Evolutionary conservation across 805 yeast species (phyloP).

Genomic region (Wickerhamomyces bisporus): DNA sequence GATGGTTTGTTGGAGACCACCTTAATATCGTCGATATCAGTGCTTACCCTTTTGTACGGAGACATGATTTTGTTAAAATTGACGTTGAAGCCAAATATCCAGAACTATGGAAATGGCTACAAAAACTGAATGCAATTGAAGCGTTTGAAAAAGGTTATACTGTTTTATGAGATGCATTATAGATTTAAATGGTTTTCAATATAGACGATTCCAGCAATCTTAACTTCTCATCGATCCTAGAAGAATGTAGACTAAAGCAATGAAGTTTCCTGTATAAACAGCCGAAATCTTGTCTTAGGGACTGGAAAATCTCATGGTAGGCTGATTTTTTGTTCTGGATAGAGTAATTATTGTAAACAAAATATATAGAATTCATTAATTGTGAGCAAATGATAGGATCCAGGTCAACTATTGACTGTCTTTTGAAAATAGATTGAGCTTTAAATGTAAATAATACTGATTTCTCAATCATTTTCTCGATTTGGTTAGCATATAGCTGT

Average conservation of each 20-base stretch:
- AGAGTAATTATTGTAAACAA: neutral
- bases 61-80: too few species aligned
- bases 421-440: neutral
- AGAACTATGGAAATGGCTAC: conserved; percentile 1
- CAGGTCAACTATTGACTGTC: conserved; percentile 1
- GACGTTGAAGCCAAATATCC: neutral
- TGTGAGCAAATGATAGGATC: conserved; percentile 2
- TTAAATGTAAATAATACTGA: neutral
- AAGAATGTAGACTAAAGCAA: conserved; percentile 3
- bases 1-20: conserved; percentile 51
- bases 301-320: neutral
- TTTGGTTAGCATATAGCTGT: neutral
- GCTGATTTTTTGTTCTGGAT: neutral
- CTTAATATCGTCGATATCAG: conserved; percentile 50
- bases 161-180: too few species aligned
- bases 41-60: conserved; percentile 10
- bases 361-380: neutral
- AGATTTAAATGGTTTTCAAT: neutral
- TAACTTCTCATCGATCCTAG: neutral
- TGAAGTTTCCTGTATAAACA: neutral
- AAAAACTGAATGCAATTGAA: neutral
- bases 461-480: neutral
- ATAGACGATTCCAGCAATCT: neutral
- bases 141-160: conserved; percentile 2
- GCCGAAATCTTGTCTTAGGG: neutral